Evolutionary conservation across 139 green algal species (phyloP).

Genomic region (Chlorella ohadii): DNA sequence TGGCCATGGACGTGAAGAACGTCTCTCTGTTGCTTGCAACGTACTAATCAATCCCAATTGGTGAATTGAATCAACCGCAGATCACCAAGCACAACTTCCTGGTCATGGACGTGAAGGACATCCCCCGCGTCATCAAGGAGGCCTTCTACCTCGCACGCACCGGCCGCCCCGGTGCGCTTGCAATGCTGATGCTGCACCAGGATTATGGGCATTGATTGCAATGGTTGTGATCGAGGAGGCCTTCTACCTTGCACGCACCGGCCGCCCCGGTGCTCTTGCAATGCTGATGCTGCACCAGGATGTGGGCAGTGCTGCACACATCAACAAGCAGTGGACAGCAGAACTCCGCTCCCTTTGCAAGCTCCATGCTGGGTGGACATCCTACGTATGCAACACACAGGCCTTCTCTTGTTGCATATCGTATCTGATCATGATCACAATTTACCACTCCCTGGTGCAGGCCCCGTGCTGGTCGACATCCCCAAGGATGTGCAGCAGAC

Average conservation of each 20-base stretch:
- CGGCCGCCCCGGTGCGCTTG: conserved; percentile 77
- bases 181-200: neutral
- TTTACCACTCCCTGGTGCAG: conserved; percentile 16
- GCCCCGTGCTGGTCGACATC: conserved; percentile 97
- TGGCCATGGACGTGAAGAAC: conserved; percentile 98
- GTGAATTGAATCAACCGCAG: too few species aligned
- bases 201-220: too few species aligned
- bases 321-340: too few species aligned
- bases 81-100: conserved; percentile 99
- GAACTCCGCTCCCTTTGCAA: too few species aligned
- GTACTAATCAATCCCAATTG: too few species aligned
- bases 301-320: too few species aligned
- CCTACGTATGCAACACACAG: neutral
- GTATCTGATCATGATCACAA: too few species aligned
- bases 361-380: too few species aligned
- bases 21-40: too few species aligned
- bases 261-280: too few species aligned
- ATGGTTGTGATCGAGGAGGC: conserved; percentile 98
- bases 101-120: conserved; percentile 97
- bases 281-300: too few species aligned
- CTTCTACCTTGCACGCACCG: conserved; percentile 84
- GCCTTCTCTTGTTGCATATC: too few species aligned
- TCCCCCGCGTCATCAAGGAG: conserved; percentile 96
- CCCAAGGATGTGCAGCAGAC: conserved; percentile 99
- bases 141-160: conserved; percentile 95